A percentile compares a stretch with the other conserved stretches of the same genome.
Conservation (phyloP, 1,139 yeast genomes). For the Taphrina sp. region DNA sequence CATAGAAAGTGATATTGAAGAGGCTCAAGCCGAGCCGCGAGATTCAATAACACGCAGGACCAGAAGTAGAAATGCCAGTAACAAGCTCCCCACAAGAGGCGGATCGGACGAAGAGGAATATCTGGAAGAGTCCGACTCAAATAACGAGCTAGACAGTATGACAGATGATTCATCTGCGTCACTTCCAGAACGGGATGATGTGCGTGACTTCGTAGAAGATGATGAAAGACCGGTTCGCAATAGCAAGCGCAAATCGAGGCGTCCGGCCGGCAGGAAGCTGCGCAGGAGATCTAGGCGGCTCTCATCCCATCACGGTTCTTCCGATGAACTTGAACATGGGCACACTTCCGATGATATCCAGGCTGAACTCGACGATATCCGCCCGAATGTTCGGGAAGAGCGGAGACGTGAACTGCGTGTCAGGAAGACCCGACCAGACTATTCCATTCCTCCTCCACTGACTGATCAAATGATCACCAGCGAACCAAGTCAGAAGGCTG, state of each 20-base stretch:
- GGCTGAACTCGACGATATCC: constrained; percentile 12
- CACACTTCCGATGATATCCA: constrained; percentile 2
- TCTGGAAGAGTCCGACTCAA: not conserved
- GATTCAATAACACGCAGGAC: too few relatives aligned
- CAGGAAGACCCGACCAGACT: constrained; percentile 30
- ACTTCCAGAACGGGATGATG: not conserved
- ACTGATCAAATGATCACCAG: constrained; percentile 21
- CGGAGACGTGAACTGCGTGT: constrained; percentile 24
- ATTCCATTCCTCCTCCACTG: constrained; percentile 34
- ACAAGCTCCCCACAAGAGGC: too few relatives aligned
- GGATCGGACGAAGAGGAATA: constrained; percentile 23
- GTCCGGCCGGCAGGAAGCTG: too few relatives aligned
- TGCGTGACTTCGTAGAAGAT: constrained; percentile 10
- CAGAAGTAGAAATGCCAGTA: too few relatives aligned
- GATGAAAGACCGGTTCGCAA: too few relatives aligned
- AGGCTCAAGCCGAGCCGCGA: too few relatives aligned
- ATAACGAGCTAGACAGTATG: not conserved
- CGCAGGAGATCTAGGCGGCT: too few relatives aligned
- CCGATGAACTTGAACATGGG: constrained; percentile 3
- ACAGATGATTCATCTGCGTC: too few relatives aligned
- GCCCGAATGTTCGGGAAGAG: not conserved
- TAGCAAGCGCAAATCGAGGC: too few relatives aligned
- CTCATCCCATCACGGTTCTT: too few relatives aligned
- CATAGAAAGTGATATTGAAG: too few relatives aligned
- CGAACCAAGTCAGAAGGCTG: constrained; percentile 8